phyloP scores from a whole-genome alignment of 805 yeast genomes.

The Kodamaea kaohsiungensis region DNA sequence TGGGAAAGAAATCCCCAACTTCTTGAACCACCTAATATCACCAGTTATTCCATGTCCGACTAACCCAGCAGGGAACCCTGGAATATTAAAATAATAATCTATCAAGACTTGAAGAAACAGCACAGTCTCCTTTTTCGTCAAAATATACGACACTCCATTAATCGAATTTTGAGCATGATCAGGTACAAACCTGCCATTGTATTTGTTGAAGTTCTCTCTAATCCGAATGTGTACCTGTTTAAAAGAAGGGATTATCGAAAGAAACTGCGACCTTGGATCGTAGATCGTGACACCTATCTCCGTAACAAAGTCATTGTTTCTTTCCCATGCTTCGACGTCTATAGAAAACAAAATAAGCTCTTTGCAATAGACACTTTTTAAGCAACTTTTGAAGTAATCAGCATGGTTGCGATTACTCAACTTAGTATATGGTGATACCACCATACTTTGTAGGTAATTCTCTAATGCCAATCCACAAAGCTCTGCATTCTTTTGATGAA shows the following conservation, averaged over 20 bases:
- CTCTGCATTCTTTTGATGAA: not conserved
- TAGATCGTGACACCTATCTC: slow-evolving; percentile 60
- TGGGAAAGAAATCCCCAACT: slow-evolving; percentile 51
- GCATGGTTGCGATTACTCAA: slow-evolving; percentile 3
- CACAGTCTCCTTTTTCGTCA: slow-evolving; percentile 38
- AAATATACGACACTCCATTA: slow-evolving; percentile 48
- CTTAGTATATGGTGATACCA: slow-evolving; percentile 2
- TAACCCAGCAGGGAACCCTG: slow-evolving; percentile 29
- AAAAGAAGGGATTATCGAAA: slow-evolving; percentile 40
- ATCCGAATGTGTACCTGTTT: slow-evolving; percentile 45
- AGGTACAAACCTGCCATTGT: slow-evolving; percentile 56
- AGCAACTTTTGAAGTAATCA: slow-evolving; percentile 11
- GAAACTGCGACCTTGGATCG: slow-evolving; percentile 50
- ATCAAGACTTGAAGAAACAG: slow-evolving; percentile 44
- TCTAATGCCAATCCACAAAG: not conserved
- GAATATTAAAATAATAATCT: slow-evolving; percentile 40
- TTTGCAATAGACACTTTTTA: slow-evolving; percentile 24
- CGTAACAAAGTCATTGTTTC: slow-evolving; percentile 42
- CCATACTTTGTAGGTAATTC: not conserved
- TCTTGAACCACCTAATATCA: slow-evolving; percentile 53
- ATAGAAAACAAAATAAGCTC: slow-evolving; percentile 38
- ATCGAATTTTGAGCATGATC: slow-evolving; percentile 53
- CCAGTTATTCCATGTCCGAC: slow-evolving; percentile 63
- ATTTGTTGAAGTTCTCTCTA: slow-evolving; percentile 39
- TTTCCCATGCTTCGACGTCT: slow-evolving; percentile 61